Evolutionary conservation across 1,284 basidiomycete genomes (phyloP), one percentile per base, ranked within the genome.

Genomic region (Chondrostereum purpureum): DNA sequence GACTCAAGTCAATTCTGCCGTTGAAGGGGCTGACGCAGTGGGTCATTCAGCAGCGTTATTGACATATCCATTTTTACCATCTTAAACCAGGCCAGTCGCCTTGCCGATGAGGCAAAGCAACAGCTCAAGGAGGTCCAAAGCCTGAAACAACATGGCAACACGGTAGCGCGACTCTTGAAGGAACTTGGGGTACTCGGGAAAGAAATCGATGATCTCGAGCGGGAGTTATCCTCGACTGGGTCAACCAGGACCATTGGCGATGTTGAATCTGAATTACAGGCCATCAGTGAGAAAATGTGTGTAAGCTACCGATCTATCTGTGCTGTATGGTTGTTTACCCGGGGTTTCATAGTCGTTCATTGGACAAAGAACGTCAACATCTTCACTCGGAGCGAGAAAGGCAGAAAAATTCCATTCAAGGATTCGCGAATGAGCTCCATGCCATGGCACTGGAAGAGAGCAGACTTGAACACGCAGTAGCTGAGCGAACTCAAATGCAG

Each of bases 171-270:
- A 39, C 71, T 84, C 11, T 74, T 79, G 38, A 69, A 67, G 43
- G 90, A 94, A 48, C 67, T 82, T 12, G 75, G 78, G 24, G 77
- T 77, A 17, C 71, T 92, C 18, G 70, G 74, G 45, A 64, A 73
- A 31, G 88, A 92, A 38, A 77, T 88, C 31, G 50, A 63, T n/a
- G 65, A 69, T 37, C 67, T 92, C 31, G 88, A 95, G 62, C 68
- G 68, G 24, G 80, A 86, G 33, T 70, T 97, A 10, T 67, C 75
- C 17, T 67, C 74, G 3, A 80, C 80, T 1, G 92, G 92, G 2
- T 85, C 83, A 11, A 76, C 78, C 4, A 89, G 83, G 63, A 92
- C 91, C 0, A 77, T 80, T 1, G 88, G 92, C 40, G 91, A 93
- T 42, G 83, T 96, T 2, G 88, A 95, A 59, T 65, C 59, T 18